Base-by-base conservation (phyloP, 495 filamentous ascomycete species). In the Amorphotheca resinae region DNA sequence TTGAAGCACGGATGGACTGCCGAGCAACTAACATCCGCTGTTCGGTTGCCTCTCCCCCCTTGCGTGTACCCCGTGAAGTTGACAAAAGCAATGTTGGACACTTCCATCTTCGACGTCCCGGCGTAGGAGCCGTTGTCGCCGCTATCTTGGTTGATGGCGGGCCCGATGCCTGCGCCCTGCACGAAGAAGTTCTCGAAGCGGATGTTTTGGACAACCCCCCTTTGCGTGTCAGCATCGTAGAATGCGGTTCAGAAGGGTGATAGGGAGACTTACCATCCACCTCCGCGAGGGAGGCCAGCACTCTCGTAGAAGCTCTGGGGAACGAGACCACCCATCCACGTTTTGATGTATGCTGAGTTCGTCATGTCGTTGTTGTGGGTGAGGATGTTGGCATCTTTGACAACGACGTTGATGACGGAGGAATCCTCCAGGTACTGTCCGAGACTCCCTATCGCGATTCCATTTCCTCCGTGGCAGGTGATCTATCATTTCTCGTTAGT, bases 391-490 rank as follows among this genome's bases (percentile, higher is more conserved):
- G 66, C 71, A 16, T 72, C 54, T 49, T 66, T 59, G 17, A 76
- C 45, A 2, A 51, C 32, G 11, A 74, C 61, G 41, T 75, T 70
- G 15, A 52, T 52, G 1, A 72, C 71, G 17, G 60, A 62, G 1
- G 64, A 64, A 47, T 76, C 73, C 46, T 76, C 71, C 2, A 71
- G 63, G 42, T 75, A 77, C 46, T 77, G 72, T 21, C 72, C 72
- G 8, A 74, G 59, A 53, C 64, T 68, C 2, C 72, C 72, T 30
- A 77, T 72, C 11, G 72, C 70, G 26, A 74, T 66, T 21, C 73
- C 73, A 44, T 75, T 77, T 4, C 71, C 72, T 26, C 65, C 64
- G 46, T 59, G 61, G 54, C 72, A 75, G 7, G 66, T 71, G 0
- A 56, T 35, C 45, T 59, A 33, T n/a, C n/a, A n/a, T n/a, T n/a